Evolutionary conservation across 2,329 filamentous ascomycete species (phyloP).

Genomic region (Scedosporium boydii): DNA sequence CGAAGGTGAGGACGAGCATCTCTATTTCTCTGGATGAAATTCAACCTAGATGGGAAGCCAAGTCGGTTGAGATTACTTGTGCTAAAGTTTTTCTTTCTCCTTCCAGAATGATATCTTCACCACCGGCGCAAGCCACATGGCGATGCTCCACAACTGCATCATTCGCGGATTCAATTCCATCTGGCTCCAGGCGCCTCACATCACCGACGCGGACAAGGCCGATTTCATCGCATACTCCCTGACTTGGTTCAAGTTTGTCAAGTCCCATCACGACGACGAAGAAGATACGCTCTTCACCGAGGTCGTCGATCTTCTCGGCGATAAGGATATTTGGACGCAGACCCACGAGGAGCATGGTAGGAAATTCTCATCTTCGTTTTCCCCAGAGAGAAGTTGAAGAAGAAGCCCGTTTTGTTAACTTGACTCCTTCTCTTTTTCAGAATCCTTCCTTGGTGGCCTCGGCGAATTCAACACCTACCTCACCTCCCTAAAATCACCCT

Average conservation of each 20-base stretch:
- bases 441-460: constrained; percentile 41
- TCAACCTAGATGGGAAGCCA: too few species aligned
- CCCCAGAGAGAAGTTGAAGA: constrained; percentile 12
- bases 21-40: too few species aligned
- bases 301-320: constrained; percentile 39
- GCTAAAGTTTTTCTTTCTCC: too few species aligned
- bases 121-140: constrained; percentile 51
- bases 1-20: constrained; percentile 27
- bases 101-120: constrained; percentile 47
- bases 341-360: constrained; percentile 47
- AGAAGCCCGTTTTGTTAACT: constrained; percentile 10
- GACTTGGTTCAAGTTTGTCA: constrained; percentile 50
- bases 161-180: constrained; percentile 56
- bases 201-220: constrained; percentile 39
- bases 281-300: constrained; percentile 46
- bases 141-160: constrained; percentile 51
- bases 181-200: constrained; percentile 46
- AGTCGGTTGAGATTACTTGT: too few species aligned
- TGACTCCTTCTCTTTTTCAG: constrained; percentile 12
- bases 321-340: constrained; percentile 39
- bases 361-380: constrained; percentile 7
- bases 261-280: constrained; percentile 52
- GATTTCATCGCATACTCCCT: constrained; percentile 50
- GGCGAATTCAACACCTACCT: constrained; percentile 44
- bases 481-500: constrained; percentile 26